Base-by-base conservation (phyloP, 2,329 filamentous ascomycete species). In the Zasmidium citrigriseum region DNA sequence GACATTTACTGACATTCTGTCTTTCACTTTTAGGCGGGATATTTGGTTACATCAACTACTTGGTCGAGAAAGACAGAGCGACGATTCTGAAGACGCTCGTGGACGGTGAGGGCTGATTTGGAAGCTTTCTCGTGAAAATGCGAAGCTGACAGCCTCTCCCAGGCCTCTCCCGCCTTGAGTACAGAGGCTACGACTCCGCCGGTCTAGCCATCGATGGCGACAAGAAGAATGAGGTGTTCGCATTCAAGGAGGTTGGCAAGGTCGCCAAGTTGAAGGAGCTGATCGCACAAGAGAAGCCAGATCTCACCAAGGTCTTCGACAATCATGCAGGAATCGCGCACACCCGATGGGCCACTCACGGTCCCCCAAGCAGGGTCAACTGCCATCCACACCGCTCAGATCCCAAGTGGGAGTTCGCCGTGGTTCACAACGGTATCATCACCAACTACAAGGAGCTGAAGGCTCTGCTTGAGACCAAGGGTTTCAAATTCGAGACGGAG, bases 401-500 rank as follows among this genome's bases (percentile, higher is more conserved):
- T 77, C 86, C 89, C 70, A 90, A 82, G 72, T 99, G 93, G 92
- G 90, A 99, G 80, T 99, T 99, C 78, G 85, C 91, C 67, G 88
- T 99, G 70, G 95, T 98, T 62, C 95, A 99, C 89, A 99, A 99
- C 80, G 95, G 95, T 75, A 99, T 99, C 84, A 99, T 99, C 80
- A 99, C 95, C 82, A 99, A 99, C 86, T 99, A 99, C 87, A 99
- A 99, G 85, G 95, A 99, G 82, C 83, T 99, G 72, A 96, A 93
- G 87, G 91, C 89, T 63, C 87, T 99, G 64, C 85, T 99, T 68
- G 86, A 89, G 80, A 85, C 84, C 83, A 99, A 98, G 86, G 95
- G 95, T 75, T 96, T 96, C 87, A 89, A 88, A 74, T 99, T 99
- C 76, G 95, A 99, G 87, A 99, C 95, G 53, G 93, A 99, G 80